phyloP scores from a whole-genome alignment of 192 early-diverging fungal species.

The Coemansia sp. region DNA sequence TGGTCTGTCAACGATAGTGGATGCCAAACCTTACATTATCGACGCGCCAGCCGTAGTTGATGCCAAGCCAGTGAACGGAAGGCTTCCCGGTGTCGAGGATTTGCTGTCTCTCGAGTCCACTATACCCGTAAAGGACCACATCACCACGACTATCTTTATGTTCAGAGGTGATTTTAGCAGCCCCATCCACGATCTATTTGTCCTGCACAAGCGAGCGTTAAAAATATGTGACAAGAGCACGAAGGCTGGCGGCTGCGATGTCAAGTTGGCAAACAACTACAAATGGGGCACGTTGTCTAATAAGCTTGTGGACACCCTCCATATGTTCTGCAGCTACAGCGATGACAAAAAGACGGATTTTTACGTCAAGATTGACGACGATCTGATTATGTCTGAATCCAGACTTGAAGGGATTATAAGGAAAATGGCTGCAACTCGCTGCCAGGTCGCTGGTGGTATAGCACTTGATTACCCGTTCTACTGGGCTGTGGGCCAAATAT shows the following conservation, averaged over 20 bases:
- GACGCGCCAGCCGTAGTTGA: too few relatives aligned
- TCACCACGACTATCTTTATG: conserved; percentile 2
- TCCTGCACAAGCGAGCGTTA: background rate
- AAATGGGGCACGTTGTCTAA: too few relatives aligned
- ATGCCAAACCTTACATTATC: too few relatives aligned
- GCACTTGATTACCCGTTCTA: background rate
- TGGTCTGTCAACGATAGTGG: too few relatives aligned
- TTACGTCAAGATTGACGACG: too few relatives aligned
- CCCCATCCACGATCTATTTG: background rate
- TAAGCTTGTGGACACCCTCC: background rate
- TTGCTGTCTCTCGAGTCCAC: too few relatives aligned
- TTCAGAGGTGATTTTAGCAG: conserved; percentile 5
- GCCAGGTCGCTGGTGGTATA: background rate
- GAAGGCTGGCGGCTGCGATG: background rate
- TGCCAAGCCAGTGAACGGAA: too few relatives aligned
- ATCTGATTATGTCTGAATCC: background rate
- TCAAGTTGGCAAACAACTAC: background rate
- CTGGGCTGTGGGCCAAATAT: background rate
- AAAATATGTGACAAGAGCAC: background rate
- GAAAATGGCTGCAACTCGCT: background rate
- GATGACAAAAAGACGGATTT: background rate
- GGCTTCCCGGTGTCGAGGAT: too few relatives aligned
- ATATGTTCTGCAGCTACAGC: background rate
- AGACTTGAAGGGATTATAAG: background rate
- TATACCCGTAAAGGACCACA: too few relatives aligned